Base-by-base conservation (phyloP, 1,284 basidiomycete genomes). In the Naganishia sp. region DNA sequence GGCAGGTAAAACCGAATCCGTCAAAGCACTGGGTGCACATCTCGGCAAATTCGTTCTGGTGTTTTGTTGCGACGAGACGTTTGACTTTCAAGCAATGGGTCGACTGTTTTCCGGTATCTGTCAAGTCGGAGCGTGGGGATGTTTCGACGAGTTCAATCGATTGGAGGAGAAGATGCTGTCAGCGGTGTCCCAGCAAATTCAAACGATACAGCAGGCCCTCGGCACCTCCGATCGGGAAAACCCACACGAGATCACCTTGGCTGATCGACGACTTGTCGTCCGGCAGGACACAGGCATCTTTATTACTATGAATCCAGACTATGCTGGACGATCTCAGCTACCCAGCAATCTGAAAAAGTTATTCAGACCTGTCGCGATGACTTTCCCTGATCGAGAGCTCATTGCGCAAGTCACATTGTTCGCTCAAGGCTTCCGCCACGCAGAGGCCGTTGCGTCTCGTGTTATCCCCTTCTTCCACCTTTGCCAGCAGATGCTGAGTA, bases 11-110 rank as follows among this genome's bases (percentile, higher is more conserved):
- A 99, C 96, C 0, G 96, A 99, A 80, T 99, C 95, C 0, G 96
- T 99, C 77, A 99, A 99, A 79, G 95, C 96, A 1, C 88, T 99
- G 31, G 96, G 96, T 65, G 92, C 97, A 1, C 94, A 97, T 75
- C 87, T 99, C 7, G 96, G 96, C 55, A 89, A 94, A 54, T 98
- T 99, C 75, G 96, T 99, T 21, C 84, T 99, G 55, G 96, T 99
- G 39, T 99, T 99, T 83, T 99, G 96, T 78, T 99, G 96, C 76
- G 96, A 99, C 80, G 95, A 99, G 79, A 97, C 92, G 0, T 99
- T 99, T 79, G 97, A 99, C 81, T 98, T 98, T 84, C 94, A 98
- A 77, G 96, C 96, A 2, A 99, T 99, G 96, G 95, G 95, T 70
- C 90, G 96, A 73, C 98, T 99, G 75, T 98, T 99, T 77, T 88